phyloP scores from a whole-genome alignment of 805 yeast genomes.

The Metschnikowia bowlesiae region DNA sequence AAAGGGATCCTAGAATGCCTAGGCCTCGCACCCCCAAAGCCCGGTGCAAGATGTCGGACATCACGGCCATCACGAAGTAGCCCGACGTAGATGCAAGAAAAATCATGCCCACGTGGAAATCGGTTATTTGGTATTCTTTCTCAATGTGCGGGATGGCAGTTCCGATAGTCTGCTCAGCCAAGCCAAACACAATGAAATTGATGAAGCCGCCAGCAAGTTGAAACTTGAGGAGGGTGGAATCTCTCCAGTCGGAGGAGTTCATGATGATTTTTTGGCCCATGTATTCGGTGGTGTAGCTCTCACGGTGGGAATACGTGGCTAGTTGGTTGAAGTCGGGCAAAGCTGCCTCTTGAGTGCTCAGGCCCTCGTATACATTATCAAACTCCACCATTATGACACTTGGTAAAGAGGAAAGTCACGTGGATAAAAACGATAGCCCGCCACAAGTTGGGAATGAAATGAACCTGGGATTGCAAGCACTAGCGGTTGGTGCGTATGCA shows the following conservation, averaged over 20 bases:
- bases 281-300: constrained; percentile 18
- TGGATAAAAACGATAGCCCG: too few species aligned
- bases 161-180: constrained; percentile 60
- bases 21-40: constrained; percentile 48
- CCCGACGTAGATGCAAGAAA: constrained; percentile 54
- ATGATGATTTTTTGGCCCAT: constrained; percentile 26
- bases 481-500: too few species aligned
- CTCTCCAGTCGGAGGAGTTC: constrained; percentile 38
- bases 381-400: background rate
- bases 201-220: constrained; percentile 41
- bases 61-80: constrained; percentile 49
- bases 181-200: constrained; percentile 46
- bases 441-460: too few species aligned
- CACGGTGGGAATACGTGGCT: constrained; percentile 8
- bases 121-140: constrained; percentile 43
- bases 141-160: constrained; percentile 52
- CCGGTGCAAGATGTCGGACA: constrained; percentile 40
- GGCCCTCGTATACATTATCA: background rate
- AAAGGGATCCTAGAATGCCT: constrained; percentile 27
- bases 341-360: background rate
- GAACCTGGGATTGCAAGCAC: too few species aligned
- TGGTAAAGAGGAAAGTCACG: too few species aligned
- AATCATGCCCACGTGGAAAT: constrained; percentile 45
- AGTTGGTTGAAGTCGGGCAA: constrained; percentile 6
- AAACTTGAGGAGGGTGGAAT: constrained; percentile 32